Evolutionary conservation across 345 rosid genomes (phyloP), one percentile per base, ranked within the genome.

Genomic region (Viola odorata): DNA sequence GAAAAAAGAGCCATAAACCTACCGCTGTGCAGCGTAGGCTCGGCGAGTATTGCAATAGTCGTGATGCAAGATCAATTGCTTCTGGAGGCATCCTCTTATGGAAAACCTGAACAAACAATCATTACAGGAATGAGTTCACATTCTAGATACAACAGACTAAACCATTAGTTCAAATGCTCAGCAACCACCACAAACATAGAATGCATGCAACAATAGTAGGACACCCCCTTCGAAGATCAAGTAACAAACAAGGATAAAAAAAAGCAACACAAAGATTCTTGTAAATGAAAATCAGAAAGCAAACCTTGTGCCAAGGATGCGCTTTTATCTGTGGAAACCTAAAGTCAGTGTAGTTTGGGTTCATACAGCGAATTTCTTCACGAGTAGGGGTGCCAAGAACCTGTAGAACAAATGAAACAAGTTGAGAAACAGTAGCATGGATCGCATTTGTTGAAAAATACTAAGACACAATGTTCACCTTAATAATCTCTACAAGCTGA

Each of bases 311-410:
- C 76, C 76, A 73, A 8, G 76, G 76, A 45, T 73, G 76, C 11
- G 76, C 76, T 55, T 73, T 73, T 56, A 73, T 73, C 64, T 73
- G 76, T 4, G 76, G 76, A 53, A 73, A 73, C 57, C 76, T 63
- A 58, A 73, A 73, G 51, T 73, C 76, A 52, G 76, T 73, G 32
- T 73, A 73, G 40, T 73, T 73, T 3, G 76, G 76, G 45, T 73
- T 73, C 76, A 73, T 73, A 54, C 76, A 73, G 49, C 76, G 76
- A 57, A 73, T 73, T 67, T 73, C 76, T 63, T 73, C 76, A 53
- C 76, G 62, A 12, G 76, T 73, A 39, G 76, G 76, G 3, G 76
- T 73, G 45, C 76, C 76, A 62, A 73, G 76, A 56, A 73, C 76
- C 76, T 73, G 60, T 4, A 15, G 55, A 16, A 52, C 41, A 57